Evolutionary conservation across 108 stramenopile species (phyloP).

Genomic region (Fragilaria crotonensis): DNA sequence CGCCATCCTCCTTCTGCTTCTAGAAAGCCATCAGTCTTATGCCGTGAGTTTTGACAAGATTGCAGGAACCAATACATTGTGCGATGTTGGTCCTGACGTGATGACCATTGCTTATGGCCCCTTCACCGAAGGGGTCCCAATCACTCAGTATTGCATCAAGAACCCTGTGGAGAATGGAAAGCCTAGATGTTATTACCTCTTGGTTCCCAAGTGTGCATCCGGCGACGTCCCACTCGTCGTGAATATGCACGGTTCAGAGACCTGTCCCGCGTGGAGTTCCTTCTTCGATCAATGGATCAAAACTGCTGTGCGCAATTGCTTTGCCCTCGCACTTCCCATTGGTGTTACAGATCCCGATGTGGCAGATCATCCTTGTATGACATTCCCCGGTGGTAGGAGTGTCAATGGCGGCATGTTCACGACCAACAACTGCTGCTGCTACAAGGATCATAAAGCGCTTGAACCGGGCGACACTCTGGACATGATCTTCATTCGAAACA

Average conservation of each 20-base stretch:
- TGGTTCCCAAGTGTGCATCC: slow-evolving; percentile 14
- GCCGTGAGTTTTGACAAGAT: no score
- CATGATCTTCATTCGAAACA: slow-evolving; percentile 6
- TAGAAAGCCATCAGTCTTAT: no score
- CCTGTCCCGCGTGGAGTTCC: slow-evolving; percentile 9
- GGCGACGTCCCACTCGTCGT: slow-evolving; percentile 15
- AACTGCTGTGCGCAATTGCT: slow-evolving; percentile 15
- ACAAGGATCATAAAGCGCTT: background rate
- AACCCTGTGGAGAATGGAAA: background rate
- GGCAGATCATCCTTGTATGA: background rate
- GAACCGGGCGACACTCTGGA: slow-evolving; percentile 2
- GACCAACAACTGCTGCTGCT: slow-evolving; percentile 14
- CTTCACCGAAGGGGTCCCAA: background rate
- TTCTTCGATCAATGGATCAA: slow-evolving; percentile 18
- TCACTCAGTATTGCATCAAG: background rate
- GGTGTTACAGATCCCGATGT: slow-evolving; percentile 4
- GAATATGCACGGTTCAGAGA: slow-evolving; percentile 14
- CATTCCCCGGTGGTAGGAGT: background rate
- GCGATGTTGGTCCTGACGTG: background rate
- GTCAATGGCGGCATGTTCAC: background rate
- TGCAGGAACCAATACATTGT: background rate
- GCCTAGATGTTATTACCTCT: slow-evolving; percentile 17
- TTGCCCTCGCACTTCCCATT: slow-evolving; percentile 17
- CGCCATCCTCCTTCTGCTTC: no score
- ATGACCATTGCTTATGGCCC: background rate